Base-by-base conservation (phyloP, 345 rosid species). In the Salix koriyanagi region DNA sequence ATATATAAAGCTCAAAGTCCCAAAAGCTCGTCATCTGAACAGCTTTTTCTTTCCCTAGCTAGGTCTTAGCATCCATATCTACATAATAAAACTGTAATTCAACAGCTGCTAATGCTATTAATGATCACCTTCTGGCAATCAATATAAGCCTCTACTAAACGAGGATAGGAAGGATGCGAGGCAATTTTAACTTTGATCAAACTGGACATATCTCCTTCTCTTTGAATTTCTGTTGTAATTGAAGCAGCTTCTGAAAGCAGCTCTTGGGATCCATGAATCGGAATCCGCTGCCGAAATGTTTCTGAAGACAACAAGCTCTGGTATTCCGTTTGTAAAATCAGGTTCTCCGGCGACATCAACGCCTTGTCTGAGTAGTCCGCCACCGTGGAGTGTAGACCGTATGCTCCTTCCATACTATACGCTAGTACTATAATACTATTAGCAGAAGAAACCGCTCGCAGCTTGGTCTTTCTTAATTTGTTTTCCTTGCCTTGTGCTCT, bases 81-180 rank as follows among this genome's bases (percentile, higher is more conserved):
- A 58, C 4, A 58, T 4, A 58, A 23, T 23, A n/a, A 58, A 58
- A 58, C 28, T 58, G 14, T 23, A 58, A 58, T 58, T 58, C 28
- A 23, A 58, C 26, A 0, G 62, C 64, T n/a, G 64, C 15, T 58
- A 23, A 58, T 58, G 64, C 64, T 23, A 58, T 42, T 58, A 28
- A 23, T 58, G 64, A 58, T 83, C 81, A 96, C 98, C 99, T 95
- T 95, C 80, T 95, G 99, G 84, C 99, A 95, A 76, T 95, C 96
- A 69, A 92, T 86, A 79, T 91, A 95, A 37, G 97, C 96, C 72
- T 88, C 84, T 15, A 95, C 93, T 85, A 95, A 84, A 67, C 95
- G 93, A 78, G 97, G 97, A 79, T 92, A 95, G 41, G 73, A 84
- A 70, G 97, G 97, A 83, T 95, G 99, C 44, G 83, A 86, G 72